A percentile compares a stretch with the other conserved stretches of the same genome.
These are phyloP conservation scores for Acrocalymma vagum DNA, from an alignment of 2,329 filamentous ascomycete genomes.

Conservation along the genomic window DNA sequence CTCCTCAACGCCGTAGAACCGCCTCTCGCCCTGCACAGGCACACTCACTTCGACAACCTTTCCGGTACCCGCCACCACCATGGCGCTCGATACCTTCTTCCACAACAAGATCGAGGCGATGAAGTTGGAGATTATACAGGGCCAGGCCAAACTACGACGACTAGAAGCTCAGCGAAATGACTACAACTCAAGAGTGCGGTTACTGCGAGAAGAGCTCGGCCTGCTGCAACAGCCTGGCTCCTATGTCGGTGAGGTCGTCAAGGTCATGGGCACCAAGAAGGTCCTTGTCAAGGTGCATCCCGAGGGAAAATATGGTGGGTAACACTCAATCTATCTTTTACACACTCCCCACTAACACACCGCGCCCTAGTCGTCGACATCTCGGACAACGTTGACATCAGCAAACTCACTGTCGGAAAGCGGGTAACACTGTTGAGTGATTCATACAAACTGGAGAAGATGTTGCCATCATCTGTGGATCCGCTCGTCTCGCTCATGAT, in stretches of 20 bases:
- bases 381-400: conserved; percentile 90
- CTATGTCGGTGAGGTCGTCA: conserved; percentile 99
- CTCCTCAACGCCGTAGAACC: too few species aligned
- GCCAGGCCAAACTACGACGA: conserved; percentile 91
- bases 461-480: conserved; percentile 96
- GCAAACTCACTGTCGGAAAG: conserved; percentile 96
- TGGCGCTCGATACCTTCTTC: conserved; percentile 99
- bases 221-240: conserved; percentile 96
- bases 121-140: conserved; percentile 99
- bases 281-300: conserved; percentile 98
- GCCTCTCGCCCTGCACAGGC: neutral
- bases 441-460: conserved; percentile 98
- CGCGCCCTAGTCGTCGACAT: conserved; percentile 83
- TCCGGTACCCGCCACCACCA: conserved; percentile 61
- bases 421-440: conserved; percentile 96
- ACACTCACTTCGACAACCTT: conserved; percentile 1
- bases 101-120: conserved; percentile 99
- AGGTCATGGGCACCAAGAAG: conserved; percentile 99
- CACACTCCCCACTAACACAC: conserved; percentile 7
- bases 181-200: conserved; percentile 96
- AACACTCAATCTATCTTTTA: conserved; percentile 1
- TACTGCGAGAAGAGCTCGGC: conserved; percentile 94
- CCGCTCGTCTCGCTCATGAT: conserved; percentile 99
- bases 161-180: conserved; percentile 98
- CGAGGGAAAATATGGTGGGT: conserved; percentile 97